These are phyloP conservation scores for Pyrenochaeta sp. DNA, from an alignment of 2,329 filamentous ascomycete genomes.

Conservation along the genomic window DNA sequence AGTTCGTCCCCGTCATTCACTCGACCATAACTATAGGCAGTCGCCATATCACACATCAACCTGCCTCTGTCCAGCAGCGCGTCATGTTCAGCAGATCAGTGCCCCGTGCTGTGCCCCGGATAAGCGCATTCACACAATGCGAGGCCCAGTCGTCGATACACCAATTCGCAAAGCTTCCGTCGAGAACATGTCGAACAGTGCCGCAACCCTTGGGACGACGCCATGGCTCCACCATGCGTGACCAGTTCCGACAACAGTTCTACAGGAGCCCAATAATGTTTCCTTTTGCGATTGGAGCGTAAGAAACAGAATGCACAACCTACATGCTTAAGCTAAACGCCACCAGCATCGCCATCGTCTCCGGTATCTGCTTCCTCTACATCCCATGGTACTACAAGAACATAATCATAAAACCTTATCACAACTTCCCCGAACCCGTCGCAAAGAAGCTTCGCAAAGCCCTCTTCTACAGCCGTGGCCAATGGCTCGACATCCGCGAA, in stretches of 20 bases:
- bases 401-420: conserved; percentile 59
- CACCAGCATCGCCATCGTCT: conserved; percentile 49
- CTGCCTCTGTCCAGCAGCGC: conserved; percentile 19
- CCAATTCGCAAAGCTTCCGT: conserved; percentile 27
- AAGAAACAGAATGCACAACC: neutral
- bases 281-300: conserved; percentile 44
- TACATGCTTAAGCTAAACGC: conserved; percentile 6
- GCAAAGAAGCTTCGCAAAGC: conserved; percentile 83
- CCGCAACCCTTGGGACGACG: conserved; percentile 39
- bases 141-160: conserved; percentile 32
- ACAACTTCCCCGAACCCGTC: conserved; percentile 72
- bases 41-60: conserved; percentile 19
- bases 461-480: conserved; percentile 77
- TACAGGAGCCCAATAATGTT: conserved; percentile 51
- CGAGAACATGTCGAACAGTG: conserved; percentile 33
- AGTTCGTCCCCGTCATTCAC: conserved; percentile 33
- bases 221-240: conserved; percentile 36
- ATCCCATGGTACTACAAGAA: conserved; percentile 58
- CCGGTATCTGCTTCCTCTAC: conserved; percentile 51
- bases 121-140: conserved; percentile 31
- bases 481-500: conserved; percentile 74
- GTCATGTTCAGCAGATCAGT: conserved; percentile 50
- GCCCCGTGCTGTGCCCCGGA: conserved; percentile 33
- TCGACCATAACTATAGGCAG: conserved; percentile 20
- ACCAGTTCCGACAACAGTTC: conserved; percentile 45